phyloP scores from a whole-genome alignment of 208 protist species.

The Trypanosoma grayi region DNA sequence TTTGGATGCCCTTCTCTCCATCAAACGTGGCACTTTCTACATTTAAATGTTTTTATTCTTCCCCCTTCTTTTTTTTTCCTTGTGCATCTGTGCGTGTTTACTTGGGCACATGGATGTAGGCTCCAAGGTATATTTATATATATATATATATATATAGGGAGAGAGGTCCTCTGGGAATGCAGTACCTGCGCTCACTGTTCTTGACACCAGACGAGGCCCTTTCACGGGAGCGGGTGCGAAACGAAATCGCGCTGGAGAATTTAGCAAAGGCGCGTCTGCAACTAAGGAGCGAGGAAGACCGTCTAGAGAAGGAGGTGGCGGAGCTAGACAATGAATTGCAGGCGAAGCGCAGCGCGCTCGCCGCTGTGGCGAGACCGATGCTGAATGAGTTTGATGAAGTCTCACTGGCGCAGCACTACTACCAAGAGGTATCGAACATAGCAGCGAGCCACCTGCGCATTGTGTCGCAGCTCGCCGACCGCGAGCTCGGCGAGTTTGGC shows the following conservation, averaged over 20 bases:
- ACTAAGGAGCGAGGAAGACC: constrained; percentile 42
- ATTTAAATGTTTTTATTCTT: constrained; percentile 6
- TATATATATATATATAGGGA: constrained; percentile 7
- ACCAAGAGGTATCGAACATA: constrained; percentile 57
- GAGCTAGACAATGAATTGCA: constrained; percentile 47
- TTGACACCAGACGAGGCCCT: constrained; percentile 51
- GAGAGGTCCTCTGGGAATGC: constrained; percentile 1
- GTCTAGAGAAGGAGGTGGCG: constrained; percentile 19
- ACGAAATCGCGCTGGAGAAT: constrained; percentile 60
- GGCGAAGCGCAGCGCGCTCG: constrained; percentile 47
- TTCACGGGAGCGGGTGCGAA: constrained; percentile 60
- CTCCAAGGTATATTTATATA: too few species aligned
- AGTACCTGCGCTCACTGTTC: constrained; percentile 32
- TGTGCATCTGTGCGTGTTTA: neutral
- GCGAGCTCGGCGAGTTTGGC: constrained; percentile 71
- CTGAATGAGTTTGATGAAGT: constrained; percentile 80
- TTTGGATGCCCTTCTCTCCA: neutral
- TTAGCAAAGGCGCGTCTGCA: constrained; percentile 33
- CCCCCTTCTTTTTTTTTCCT: neutral
- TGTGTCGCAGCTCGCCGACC: constrained; percentile 47
- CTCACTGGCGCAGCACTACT: constrained; percentile 76
- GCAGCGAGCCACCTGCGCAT: constrained; percentile 47
- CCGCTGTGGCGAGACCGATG: constrained; percentile 44
- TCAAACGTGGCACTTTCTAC: neutral
- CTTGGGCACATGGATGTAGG: too few species aligned